A percentile compares a stretch with the other conserved stretches of the same genome.
Evolutionary conservation across 164 flowering plant genomes (phyloP).

Genomic region (Macadamia integrifolia): DNA sequence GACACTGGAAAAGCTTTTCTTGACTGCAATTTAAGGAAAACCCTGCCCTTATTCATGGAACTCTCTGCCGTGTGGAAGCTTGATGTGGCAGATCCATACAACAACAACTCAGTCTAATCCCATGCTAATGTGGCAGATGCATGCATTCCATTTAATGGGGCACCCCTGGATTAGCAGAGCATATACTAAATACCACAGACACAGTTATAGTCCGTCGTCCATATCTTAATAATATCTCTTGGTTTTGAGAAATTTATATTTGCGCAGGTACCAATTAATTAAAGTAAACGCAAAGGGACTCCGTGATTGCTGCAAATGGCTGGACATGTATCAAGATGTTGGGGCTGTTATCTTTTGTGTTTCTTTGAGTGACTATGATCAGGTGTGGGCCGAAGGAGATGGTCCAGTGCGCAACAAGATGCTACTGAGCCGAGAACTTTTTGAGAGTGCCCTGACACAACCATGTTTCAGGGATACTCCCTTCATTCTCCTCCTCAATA

Average conservation of each 20-base stretch:
- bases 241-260: not conserved
- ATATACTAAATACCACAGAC: too few species aligned
- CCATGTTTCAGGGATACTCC: conserved; percentile 40
- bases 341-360: conserved; percentile 44
- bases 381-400: conserved; percentile 16
- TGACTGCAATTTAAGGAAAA: too few species aligned
- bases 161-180: not conserved
- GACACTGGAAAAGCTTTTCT: too few species aligned
- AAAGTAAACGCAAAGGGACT: conserved; percentile 39
- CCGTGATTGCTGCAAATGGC: conserved; percentile 48
- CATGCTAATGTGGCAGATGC: too few species aligned
- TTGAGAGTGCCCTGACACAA: conserved; percentile 40
- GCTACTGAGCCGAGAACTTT: conserved; percentile 37
- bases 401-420: conserved; percentile 40
- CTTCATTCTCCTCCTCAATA: conserved; percentile 49
- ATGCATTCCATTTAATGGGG: too few species aligned
- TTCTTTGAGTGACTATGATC: conserved; percentile 45
- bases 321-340: conserved; percentile 58
- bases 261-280: conserved; percentile 42
- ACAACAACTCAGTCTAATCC: too few species aligned
- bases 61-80: too few species aligned
- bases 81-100: too few species aligned
- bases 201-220: too few species aligned
- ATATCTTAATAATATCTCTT: not conserved
- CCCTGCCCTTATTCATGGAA: too few species aligned